A percentile compares a stretch with the other conserved stretches of the same genome.
phyloP scores from a whole-genome alignment of 352 stramenopile species.

The Phytophthora boehmeriae region DNA sequence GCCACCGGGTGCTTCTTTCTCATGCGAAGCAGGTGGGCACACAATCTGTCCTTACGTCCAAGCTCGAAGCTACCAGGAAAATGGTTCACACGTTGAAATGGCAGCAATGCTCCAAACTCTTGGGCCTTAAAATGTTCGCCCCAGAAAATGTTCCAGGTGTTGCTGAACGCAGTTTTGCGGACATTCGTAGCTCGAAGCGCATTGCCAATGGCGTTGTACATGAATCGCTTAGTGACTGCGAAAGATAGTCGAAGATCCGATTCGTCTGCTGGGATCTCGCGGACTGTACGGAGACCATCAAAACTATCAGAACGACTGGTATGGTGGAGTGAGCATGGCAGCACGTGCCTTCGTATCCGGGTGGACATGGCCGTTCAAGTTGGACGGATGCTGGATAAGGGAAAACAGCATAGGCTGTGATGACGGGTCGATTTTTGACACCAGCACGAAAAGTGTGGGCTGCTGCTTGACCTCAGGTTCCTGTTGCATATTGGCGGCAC shows the following conservation, averaged over 20 bases:
- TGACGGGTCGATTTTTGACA: slow-evolving; percentile 51
- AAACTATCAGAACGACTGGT: neutral
- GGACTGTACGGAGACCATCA: slow-evolving; percentile 31
- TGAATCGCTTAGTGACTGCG: slow-evolving; percentile 71
- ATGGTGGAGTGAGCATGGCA: neutral
- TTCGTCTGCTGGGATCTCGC: slow-evolving; percentile 23
- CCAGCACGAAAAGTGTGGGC: slow-evolving; percentile 49
- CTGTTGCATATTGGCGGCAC: slow-evolving; percentile 18
- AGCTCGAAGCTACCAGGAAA: slow-evolving; percentile 82
- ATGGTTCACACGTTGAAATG: slow-evolving; percentile 75
- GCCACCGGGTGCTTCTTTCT: slow-evolving; percentile 58
- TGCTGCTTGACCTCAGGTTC: slow-evolving; percentile 27
- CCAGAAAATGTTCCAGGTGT: slow-evolving; percentile 77
- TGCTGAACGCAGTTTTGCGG: slow-evolving; percentile 34
- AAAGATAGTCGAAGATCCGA: slow-evolving; percentile 48
- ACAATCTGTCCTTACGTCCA: slow-evolving; percentile 77
- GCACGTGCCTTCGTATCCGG: slow-evolving; percentile 62
- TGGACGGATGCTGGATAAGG: slow-evolving; percentile 55
- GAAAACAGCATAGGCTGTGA: slow-evolving; percentile 59
- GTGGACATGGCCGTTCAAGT: slow-evolving; percentile 48
- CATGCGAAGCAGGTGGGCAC: slow-evolving; percentile 61
- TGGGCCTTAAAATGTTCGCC: slow-evolving; percentile 63
- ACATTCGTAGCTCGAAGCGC: slow-evolving; percentile 53
- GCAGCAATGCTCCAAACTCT: slow-evolving; percentile 45
- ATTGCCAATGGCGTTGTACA: slow-evolving; percentile 79